A percentile compares a stretch with the other conserved stretches of the same genome.
phyloP scores from a whole-genome alignment of 345 rosid genomes.

The Lepidium africanum region DNA sequence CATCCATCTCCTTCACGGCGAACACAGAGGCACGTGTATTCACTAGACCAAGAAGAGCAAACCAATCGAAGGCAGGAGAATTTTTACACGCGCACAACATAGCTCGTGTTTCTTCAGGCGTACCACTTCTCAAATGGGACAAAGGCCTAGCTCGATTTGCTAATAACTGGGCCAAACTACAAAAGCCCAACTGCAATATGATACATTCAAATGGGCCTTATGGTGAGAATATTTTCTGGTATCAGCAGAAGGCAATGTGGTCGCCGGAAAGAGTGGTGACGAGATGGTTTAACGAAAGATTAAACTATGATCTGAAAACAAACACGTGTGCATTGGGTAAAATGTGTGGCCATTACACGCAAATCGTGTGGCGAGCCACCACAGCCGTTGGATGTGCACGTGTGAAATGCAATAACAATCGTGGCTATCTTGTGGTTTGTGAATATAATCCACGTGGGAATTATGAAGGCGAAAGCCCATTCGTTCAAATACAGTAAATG shows the following conservation, averaged over 20 bases:
- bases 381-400: constrained; percentile 36
- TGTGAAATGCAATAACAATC: constrained; percentile 8
- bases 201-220: constrained; percentile 32
- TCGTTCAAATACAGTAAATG: background rate
- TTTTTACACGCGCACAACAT: constrained; percentile 36
- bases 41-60: constrained; percentile 6
- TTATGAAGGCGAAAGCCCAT: constrained; percentile 33
- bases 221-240: constrained; percentile 53
- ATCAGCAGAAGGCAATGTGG: constrained; percentile 22
- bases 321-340: constrained; percentile 19
- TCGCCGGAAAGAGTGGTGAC: constrained; percentile 25
- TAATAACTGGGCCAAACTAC: background rate
- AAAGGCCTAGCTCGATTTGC: constrained; percentile 25
- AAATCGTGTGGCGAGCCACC: constrained; percentile 38
- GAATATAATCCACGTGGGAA: constrained; percentile 44
- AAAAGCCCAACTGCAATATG: constrained; percentile 36
- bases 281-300: constrained; percentile 33
- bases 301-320: constrained; percentile 3
- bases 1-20: background rate
- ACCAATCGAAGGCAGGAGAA: background rate
- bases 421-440: constrained; percentile 31
- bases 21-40: constrained; percentile 1
- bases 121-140: constrained; percentile 37
- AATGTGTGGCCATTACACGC: constrained; percentile 54
- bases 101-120: constrained; percentile 9